Evolutionary conservation across 169 alveolate species (phyloP), one percentile per base, ranked within the genome.

Genomic region (Eimeria sp.): DNA sequence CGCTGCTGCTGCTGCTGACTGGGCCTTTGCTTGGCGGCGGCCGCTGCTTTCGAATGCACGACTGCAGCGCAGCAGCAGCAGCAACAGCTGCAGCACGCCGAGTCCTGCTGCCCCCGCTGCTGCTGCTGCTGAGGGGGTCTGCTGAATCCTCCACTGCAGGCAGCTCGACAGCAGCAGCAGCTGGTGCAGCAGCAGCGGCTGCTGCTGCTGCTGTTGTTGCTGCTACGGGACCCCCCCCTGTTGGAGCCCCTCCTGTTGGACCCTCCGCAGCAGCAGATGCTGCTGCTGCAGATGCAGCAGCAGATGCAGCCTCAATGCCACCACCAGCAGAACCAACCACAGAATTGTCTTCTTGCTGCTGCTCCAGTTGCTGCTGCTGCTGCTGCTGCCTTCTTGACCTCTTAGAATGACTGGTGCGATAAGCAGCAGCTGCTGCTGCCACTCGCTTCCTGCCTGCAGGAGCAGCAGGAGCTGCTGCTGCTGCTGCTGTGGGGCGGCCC

Each of bases 31-130:
- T 54, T n/a, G 76, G 92, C 47, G 25, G 34, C 22, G n/a, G 22
- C 5, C 92, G 75, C 34, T 45, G 92, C 30, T 34, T 51, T 34
- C 75, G 61, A 54, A 25, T 54, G 22, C 75, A 45, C 58, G 76
- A 40, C 22, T 83, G 92, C 92, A 83, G 30, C 13, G 92, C 75
- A 83, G 92, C 92, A 83, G 70, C 89, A 45, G 89, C 89, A 20
- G 89, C 70, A 80, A 57, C 89, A 7, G 89, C 89, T 5, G 89
- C 61, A 80, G 67, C 67, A 54, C 89, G 89, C 16, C 67, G 51
- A 45, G 47, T 14, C 89, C 51, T 57, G 92, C 92, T 58, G 45
- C 72, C 27, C 30, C 89, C 45, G 58, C 76, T 13, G 92, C 76
- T 45, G 76, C 61, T 83, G 91, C 91, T 83, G 90, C 73, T 67